Evolutionary conservation across 768 basidiomycete genomes (phyloP).

Genomic region (Termitomyces titanicus): DNA sequence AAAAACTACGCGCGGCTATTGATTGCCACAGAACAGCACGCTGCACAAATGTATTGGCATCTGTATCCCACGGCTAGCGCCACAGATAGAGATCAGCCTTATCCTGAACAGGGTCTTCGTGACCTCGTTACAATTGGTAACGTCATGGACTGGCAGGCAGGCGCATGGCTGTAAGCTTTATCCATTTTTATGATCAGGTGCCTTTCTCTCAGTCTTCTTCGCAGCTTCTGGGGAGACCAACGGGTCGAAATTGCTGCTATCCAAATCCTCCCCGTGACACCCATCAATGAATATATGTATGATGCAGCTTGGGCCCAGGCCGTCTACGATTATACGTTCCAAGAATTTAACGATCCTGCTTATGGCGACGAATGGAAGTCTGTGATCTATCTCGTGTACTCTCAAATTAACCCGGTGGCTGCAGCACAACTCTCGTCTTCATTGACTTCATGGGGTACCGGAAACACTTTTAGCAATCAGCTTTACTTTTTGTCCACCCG

Average conservation of each 20-base stretch:
- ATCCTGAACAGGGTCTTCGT: slow-evolving; percentile 27
- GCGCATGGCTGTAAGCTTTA: slow-evolving; percentile 30
- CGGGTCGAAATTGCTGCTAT: slow-evolving; percentile 30
- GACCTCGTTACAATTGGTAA: slow-evolving; percentile 32
- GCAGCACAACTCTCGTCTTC: slow-evolving; percentile 25
- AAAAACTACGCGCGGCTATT: slow-evolving; percentile 30
- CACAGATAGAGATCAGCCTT: slow-evolving; percentile 29
- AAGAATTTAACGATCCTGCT: slow-evolving; percentile 22
- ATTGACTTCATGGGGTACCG: slow-evolving; percentile 29
- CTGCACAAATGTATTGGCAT: slow-evolving; percentile 33
- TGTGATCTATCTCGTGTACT: slow-evolving; percentile 30
- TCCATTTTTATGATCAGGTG: neutral
- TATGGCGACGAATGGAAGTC: slow-evolving; percentile 31
- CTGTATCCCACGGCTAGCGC: slow-evolving; percentile 26
- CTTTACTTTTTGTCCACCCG: slow-evolving; percentile 31
- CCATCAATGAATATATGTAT: slow-evolving; percentile 30
- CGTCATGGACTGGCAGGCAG: slow-evolving; percentile 31
- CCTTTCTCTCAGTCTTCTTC: neutral
- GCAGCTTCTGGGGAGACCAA: slow-evolving; percentile 30
- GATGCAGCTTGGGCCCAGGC: slow-evolving; percentile 27
- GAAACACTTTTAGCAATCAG: slow-evolving; percentile 28
- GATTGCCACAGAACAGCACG: slow-evolving; percentile 30
- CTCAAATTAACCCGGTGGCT: slow-evolving; percentile 21
- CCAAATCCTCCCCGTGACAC: slow-evolving; percentile 32
- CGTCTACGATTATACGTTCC: slow-evolving; percentile 23